A percentile compares a stretch with the other conserved stretches of the same genome.
phyloP scores from a whole-genome alignment of 371 early-diverging fungal genomes.

The Apophysomyces ossiformis region DNA sequence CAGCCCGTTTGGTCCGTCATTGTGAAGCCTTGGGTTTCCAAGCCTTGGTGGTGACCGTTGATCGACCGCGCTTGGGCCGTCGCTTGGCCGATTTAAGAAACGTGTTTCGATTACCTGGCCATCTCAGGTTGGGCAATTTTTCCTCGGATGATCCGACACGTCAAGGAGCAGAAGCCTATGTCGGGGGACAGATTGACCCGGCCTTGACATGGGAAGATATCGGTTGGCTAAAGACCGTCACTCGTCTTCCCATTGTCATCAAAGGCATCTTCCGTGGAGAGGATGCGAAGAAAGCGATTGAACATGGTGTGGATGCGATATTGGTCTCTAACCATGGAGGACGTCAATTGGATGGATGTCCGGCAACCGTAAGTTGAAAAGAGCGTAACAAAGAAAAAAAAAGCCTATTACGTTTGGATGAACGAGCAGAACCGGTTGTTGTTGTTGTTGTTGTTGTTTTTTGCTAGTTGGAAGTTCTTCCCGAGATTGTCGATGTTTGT shows the following conservation, averaged over 20 bases:
- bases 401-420: not conserved
- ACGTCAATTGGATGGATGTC: constrained; percentile 70
- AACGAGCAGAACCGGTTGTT: too few species aligned
- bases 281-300: constrained; percentile 71
- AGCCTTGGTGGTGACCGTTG: constrained; percentile 76
- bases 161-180: constrained; percentile 22
- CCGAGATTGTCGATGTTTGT: constrained; percentile 65
- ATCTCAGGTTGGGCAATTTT: constrained; percentile 19
- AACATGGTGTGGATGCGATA: constrained; percentile 65
- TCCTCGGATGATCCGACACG: not conserved
- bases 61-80: constrained; percentile 72
- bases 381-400: too few species aligned
- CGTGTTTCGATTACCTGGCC: constrained; percentile 17
- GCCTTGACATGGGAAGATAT: constrained; percentile 74
- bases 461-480: constrained; percentile 64
- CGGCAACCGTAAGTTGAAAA: constrained; percentile 40
- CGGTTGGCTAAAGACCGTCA: constrained; percentile 65
- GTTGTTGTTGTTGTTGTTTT: too few species aligned
- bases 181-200: constrained; percentile 28
- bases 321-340: constrained; percentile 85
- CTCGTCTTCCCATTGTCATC: constrained; percentile 67
- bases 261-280: constrained; percentile 75
- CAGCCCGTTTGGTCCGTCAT: constrained; percentile 55
- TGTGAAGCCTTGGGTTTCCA: constrained; percentile 70
- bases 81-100: constrained; percentile 59